Evolutionary conservation across 1,139 yeast genomes (phyloP).

Genomic region (Taphrina wiesneri): DNA sequence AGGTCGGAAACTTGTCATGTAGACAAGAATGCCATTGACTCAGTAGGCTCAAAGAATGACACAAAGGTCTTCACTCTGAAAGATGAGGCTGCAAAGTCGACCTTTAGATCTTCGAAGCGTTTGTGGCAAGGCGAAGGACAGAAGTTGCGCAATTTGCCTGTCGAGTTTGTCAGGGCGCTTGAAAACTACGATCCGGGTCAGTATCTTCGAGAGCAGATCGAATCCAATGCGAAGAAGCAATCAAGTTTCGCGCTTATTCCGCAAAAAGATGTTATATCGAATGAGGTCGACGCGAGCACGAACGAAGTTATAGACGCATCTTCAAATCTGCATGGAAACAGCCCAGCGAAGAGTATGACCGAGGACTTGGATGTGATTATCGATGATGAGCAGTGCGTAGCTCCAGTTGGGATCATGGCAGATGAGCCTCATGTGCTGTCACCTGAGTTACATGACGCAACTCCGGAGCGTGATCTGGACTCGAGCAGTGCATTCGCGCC

Average conservation of each 20-base stretch:
- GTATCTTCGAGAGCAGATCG: conserved; percentile 24
- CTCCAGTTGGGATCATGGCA: too few species aligned
- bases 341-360: too few species aligned
- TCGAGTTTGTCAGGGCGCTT: conserved; percentile 20
- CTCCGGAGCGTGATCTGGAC: too few species aligned
- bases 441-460: too few species aligned
- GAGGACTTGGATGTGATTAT: too few species aligned
- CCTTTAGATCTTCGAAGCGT: conserved; percentile 17
- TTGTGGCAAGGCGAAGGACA: conserved; percentile 29
- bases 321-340: too few species aligned
- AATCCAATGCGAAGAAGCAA: conserved; percentile 1
- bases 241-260: neutral
- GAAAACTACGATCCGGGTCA: conserved; percentile 28
- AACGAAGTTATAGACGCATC: neutral
- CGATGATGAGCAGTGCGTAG: too few species aligned
- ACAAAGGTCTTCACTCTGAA: conserved; percentile 14
- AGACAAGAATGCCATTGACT: neutral
- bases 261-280: neutral
- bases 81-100: conserved; percentile 22
- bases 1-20: neutral
- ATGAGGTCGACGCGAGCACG: neutral
- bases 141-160: conserved; percentile 25
- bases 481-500: too few species aligned
- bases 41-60: neutral
- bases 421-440: too few species aligned